phyloP scores from a whole-genome alignment of 1,284 basidiomycete species.

The Pyrrhoderma lamaoense region DNA sequence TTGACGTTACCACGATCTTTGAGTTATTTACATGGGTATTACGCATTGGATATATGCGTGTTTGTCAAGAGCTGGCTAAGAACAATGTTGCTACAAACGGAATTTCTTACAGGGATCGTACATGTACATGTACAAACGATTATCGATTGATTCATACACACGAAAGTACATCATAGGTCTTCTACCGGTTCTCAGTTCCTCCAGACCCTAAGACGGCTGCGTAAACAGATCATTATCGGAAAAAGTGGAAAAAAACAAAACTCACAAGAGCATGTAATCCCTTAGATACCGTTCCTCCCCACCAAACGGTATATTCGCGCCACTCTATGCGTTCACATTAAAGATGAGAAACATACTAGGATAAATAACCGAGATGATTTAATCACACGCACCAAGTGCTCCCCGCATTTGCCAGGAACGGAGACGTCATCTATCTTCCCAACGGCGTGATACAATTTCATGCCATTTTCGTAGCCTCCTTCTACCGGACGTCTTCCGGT shows the following conservation, averaged over 20 bases:
- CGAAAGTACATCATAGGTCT: too few relatives aligned
- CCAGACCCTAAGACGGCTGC: slow-evolving; percentile 10
- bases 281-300: slow-evolving; percentile 36
- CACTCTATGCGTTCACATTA: slow-evolving; percentile 28
- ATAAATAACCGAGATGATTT: neutral
- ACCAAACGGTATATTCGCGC: slow-evolving; percentile 35
- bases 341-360: slow-evolving; percentile 19
- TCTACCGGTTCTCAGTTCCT: too few relatives aligned
- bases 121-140: neutral
- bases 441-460: slow-evolving; percentile 45
- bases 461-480: slow-evolving; percentile 37
- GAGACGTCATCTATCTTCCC: slow-evolving; percentile 36
- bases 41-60: too few relatives aligned
- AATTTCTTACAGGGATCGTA: neutral
- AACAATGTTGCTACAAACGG: neutral
- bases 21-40: too few relatives aligned
- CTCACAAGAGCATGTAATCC: slow-evolving; percentile 54
- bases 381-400: slow-evolving; percentile 49
- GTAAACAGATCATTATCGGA: too few relatives aligned
- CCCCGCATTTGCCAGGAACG: slow-evolving; percentile 67
- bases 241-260: slow-evolving; percentile 4
- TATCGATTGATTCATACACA: neutral
- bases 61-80: too few relatives aligned
- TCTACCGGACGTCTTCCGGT: slow-evolving; percentile 33
- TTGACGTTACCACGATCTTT: neutral